Percentiles rank a stretch among this genome's conserved stretches.
These are phyloP conservation scores for Tetragonia tetragonoides DNA, from an alignment of 148 eudicot genomes.

Conservation along the genomic window DNA sequence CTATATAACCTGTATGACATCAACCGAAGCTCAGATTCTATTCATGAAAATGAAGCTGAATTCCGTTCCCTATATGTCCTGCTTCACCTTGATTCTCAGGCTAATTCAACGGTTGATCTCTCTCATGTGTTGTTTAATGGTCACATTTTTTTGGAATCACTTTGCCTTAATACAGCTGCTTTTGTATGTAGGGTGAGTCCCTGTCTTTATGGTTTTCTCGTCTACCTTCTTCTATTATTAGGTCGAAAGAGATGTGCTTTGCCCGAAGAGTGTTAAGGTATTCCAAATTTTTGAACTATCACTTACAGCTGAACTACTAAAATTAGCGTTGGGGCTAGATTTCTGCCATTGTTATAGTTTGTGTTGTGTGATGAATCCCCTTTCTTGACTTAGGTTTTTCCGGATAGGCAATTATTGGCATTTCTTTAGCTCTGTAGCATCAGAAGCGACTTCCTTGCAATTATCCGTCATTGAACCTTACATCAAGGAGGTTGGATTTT, in stretches of 20 bases:
- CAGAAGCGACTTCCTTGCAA: constrained; percentile 79
- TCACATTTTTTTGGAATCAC: constrained; percentile 11
- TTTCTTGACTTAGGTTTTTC: constrained; percentile 46
- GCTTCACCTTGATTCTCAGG: constrained; percentile 69
- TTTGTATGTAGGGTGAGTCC: constrained; percentile 58
- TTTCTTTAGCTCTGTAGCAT: constrained; percentile 50
- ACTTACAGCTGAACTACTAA: background rate
- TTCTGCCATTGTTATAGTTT: background rate
- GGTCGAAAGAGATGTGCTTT: constrained; percentile 73
- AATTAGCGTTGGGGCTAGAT: background rate
- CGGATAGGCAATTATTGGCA: constrained; percentile 75
- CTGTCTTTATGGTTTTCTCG: constrained; percentile 75
- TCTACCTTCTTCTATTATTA: constrained; percentile 43
- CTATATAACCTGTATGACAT: constrained; percentile 66
- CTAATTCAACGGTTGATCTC: constrained; percentile 48
- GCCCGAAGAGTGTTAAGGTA: constrained; percentile 76
- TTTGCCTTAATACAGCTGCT: constrained; percentile 17
- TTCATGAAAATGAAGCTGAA: constrained; percentile 67
- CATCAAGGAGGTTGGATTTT: constrained; percentile 53
- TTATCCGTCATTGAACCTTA: constrained; percentile 66
- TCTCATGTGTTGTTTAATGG: constrained; percentile 15
- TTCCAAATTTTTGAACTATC: background rate
- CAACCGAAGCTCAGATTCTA: constrained; percentile 43
- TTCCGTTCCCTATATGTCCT: constrained; percentile 76
- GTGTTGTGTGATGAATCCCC: background rate